Conservation (phyloP, 768 basidiomycete species). For the Suillus tomentosus region DNA sequence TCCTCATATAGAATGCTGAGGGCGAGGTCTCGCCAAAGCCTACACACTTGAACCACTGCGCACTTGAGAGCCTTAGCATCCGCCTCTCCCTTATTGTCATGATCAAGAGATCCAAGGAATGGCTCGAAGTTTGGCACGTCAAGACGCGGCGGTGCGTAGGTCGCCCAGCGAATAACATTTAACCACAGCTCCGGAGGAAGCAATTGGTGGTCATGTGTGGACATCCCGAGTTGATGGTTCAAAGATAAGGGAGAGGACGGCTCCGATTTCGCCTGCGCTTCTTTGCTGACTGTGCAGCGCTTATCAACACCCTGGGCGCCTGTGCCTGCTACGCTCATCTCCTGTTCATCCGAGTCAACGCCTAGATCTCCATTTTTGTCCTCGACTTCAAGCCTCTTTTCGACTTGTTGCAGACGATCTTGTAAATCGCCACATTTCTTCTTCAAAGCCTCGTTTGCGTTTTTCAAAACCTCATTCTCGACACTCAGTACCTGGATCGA, state of each 20-base stretch:
- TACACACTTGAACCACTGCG: slow-evolving; percentile 56
- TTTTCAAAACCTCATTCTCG: slow-evolving; percentile 2
- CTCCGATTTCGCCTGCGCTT: neutral
- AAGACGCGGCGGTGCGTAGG: slow-evolving; percentile 28
- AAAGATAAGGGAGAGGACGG: neutral
- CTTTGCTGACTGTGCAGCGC: neutral
- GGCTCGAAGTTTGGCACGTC: slow-evolving; percentile 43
- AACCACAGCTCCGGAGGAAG: slow-evolving; percentile 61
- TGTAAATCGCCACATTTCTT: slow-evolving; percentile 2
- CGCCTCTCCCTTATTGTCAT: slow-evolving; percentile 24
- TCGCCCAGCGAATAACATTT: slow-evolving; percentile 49
- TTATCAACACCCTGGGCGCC: neutral
- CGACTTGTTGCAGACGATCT: neutral
- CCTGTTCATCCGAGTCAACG: neutral
- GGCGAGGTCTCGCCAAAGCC: slow-evolving; percentile 53
- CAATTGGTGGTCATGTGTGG: neutral
- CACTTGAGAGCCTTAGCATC: slow-evolving; percentile 38
- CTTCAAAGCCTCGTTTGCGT: neutral
- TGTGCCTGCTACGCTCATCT: neutral
- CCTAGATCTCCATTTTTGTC: neutral
- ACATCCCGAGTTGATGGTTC: neutral
- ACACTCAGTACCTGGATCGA: slow-evolving; percentile 1
- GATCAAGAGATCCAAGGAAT: slow-evolving; percentile 41
- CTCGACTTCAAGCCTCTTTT: neutral
- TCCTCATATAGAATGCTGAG: slow-evolving; percentile 55